These are phyloP conservation scores for Aspergillus taichungensis DNA, from an alignment of 495 filamentous ascomycete species.

Conservation along the genomic window DNA sequence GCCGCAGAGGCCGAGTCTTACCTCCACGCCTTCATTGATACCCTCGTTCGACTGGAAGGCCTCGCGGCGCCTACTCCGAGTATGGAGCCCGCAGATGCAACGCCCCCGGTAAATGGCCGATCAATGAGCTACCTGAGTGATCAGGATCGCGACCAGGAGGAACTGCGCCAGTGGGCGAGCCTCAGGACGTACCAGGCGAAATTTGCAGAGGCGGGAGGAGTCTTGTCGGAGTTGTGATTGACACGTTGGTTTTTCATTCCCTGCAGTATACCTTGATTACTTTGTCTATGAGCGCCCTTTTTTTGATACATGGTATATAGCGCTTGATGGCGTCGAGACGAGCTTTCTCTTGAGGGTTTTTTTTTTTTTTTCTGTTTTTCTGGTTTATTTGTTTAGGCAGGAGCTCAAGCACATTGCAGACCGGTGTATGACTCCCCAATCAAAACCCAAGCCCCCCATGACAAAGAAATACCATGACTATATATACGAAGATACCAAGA, in stretches of 20 bases:
- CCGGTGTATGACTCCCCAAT: no score
- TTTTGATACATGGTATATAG: no score
- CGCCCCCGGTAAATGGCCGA: constrained; percentile 21
- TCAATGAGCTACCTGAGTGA: constrained; percentile 37
- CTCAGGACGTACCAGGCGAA: constrained; percentile 63
- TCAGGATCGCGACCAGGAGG: constrained; percentile 59
- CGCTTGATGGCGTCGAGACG: no score
- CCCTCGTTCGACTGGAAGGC: constrained; percentile 60
- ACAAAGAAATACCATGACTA: no score
- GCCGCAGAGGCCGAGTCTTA: constrained; percentile 50
- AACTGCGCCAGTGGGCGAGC: constrained; percentile 63
- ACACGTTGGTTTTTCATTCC: neutral
- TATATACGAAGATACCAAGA: no score
- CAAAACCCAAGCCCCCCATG: no score
- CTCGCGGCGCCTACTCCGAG: constrained; percentile 8
- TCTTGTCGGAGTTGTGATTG: constrained; percentile 29
- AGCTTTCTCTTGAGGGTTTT: no score
- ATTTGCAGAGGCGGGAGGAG: constrained; percentile 56
- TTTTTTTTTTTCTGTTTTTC: no score
- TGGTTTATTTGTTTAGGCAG: no score
- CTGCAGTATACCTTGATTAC: neutral
- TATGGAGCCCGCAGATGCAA: constrained; percentile 1
- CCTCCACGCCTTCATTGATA: constrained; percentile 57
- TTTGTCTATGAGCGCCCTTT: no score
- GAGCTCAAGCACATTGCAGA: no score